Conservation (phyloP, 192 early-diverging fungal species). For the Phycomyces nitens region DNA sequence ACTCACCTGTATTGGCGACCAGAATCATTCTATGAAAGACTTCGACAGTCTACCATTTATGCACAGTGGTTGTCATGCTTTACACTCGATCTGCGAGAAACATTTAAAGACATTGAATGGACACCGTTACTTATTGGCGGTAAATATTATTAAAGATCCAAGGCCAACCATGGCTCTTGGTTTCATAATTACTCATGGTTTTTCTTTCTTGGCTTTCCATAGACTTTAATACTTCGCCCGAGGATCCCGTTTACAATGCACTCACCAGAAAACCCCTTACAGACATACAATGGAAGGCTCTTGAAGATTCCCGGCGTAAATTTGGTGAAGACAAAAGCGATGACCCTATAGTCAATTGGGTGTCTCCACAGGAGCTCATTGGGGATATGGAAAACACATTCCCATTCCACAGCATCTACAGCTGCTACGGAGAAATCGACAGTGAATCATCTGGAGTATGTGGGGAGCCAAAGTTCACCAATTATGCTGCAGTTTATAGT, state of each 20-base stretch:
- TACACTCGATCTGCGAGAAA: neutral
- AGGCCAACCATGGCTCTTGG: neutral
- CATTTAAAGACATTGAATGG: constrained; percentile 11
- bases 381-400: neutral
- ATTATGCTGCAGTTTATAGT: constrained; percentile 24
- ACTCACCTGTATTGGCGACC: constrained; percentile 40
- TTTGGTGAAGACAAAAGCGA: neutral
- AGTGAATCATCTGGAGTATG: neutral
- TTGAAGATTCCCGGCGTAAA: constrained; percentile 16
- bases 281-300: constrained; percentile 3
- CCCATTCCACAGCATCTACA: constrained; percentile 26
- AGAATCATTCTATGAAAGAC: constrained; percentile 29
- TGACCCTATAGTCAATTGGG: neutral
- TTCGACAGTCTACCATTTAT: constrained; percentile 26
- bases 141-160: neutral
- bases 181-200: neutral
- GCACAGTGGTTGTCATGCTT: constrained; percentile 3
- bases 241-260: constrained; percentile 19
- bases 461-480: constrained; percentile 33
- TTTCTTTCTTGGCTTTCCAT: neutral
- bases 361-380: neutral
- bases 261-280: constrained; percentile 15
- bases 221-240: constrained; percentile 31
- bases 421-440: constrained; percentile 4
- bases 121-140: constrained; percentile 19